A percentile compares a stretch with the other conserved stretches of the same genome.
Conservation (phyloP, 1,139 yeast genomes). For the Suhomyces maxii region DNA sequence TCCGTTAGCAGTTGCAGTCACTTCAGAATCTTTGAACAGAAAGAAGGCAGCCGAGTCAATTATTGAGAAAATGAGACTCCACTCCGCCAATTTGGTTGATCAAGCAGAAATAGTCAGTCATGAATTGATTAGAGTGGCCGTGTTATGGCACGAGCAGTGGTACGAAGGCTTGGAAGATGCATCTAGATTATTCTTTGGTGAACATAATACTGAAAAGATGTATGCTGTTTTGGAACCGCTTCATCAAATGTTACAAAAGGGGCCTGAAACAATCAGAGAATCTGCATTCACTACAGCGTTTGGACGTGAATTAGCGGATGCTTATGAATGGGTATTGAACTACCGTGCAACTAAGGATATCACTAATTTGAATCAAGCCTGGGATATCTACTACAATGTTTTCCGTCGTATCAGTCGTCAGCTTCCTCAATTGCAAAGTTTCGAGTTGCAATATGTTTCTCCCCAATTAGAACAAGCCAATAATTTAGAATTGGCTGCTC, state of each 20-base stretch:
- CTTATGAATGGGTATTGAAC: slow-evolving; percentile 89
- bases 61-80: slow-evolving; percentile 88
- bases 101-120: slow-evolving; percentile 94
- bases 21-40: slow-evolving; percentile 86
- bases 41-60: slow-evolving; percentile 91
- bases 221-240: slow-evolving; percentile 86
- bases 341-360: slow-evolving; percentile 83
- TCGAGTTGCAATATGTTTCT: slow-evolving; percentile 91
- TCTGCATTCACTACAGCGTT: slow-evolving; percentile 90
- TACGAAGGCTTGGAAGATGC: slow-evolving; percentile 98
- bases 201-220: slow-evolving; percentile 93
- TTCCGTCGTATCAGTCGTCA: slow-evolving; percentile 90
- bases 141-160: slow-evolving; percentile 98
- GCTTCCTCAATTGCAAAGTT: slow-evolving; percentile 79
- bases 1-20: slow-evolving; percentile 94
- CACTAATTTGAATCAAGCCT: slow-evolving; percentile 90
- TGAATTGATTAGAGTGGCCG: slow-evolving; percentile 92
- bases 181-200: slow-evolving; percentile 89
- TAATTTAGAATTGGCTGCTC: slow-evolving; percentile 84
- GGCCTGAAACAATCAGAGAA: slow-evolving; percentile 92
- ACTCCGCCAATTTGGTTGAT: slow-evolving; percentile 79
- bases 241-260: slow-evolving; percentile 77
- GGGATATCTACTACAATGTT: slow-evolving; percentile 95
- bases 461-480: slow-evolving; percentile 80
- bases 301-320: slow-evolving; percentile 91